Conservation (phyloP, 345 rosid species). For the Dipteronia dyeriana region DNA sequence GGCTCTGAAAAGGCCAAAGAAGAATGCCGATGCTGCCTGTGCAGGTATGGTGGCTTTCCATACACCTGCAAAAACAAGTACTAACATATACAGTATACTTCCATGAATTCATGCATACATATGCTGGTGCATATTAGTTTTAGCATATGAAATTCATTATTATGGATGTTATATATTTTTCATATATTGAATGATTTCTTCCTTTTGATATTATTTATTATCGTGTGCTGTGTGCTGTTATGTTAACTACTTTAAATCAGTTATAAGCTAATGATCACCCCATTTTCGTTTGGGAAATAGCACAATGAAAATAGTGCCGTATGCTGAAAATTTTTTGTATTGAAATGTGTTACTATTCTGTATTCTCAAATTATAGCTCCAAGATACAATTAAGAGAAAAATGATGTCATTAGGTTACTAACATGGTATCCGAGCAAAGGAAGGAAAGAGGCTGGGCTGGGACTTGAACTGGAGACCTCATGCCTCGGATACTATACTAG, state of each 20-base stretch:
- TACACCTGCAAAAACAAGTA: background rate
- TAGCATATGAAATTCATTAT: background rate
- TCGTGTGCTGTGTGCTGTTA: background rate
- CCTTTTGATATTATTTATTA: background rate
- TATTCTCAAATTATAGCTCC: background rate
- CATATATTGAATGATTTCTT: background rate
- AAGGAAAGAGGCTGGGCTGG: background rate
- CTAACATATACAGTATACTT: background rate
- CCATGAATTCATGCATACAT: background rate
- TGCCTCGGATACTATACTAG: background rate
- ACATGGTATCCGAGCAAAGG: too few relatives aligned
- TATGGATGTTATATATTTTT: background rate
- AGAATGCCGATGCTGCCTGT: slow-evolving; percentile 46
- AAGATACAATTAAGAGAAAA: background rate
- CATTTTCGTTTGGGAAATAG: background rate
- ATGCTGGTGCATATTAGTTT: background rate
- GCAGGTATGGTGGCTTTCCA: slow-evolving; percentile 45
- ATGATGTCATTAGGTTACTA: background rate
- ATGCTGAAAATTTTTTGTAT: background rate
- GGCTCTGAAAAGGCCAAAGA: slow-evolving; percentile 80
- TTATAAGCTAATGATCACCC: background rate
- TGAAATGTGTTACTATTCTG: background rate
- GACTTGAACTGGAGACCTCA: background rate
- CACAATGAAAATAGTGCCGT: background rate
- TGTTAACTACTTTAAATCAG: background rate